Base-by-base conservation (phyloP, 148 eudicot genomes). In the Dysphania ambrosioides region DNA sequence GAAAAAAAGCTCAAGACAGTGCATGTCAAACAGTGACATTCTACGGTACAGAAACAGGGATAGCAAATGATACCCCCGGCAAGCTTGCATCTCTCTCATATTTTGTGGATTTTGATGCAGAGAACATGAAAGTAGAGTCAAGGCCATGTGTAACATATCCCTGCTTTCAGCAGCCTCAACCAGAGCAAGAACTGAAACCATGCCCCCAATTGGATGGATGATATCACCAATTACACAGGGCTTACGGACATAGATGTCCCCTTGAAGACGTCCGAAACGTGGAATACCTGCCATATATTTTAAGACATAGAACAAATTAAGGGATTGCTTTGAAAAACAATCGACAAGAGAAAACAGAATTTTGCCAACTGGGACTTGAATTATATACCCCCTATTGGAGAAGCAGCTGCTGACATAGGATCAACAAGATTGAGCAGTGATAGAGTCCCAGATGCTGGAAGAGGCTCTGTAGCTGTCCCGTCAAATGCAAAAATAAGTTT, bases 401-500 rank as follows among this genome's bases (percentile, higher is more conserved):
- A 96, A 81, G 99, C 99, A 73, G 97, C 97, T 73, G 97, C 97
- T 62, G 97, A 96, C 63, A 82, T 66, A 75, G 99, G 97, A 88
- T 96, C 99, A 24, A 96, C 97, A 56, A 96, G 87, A 92, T 96
- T 96, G 75, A 96, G 93, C 90, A 96, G 83, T 69, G 97, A 92
- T 58, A 85, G 84, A 58, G 88, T 85, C 78, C 95, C 99, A 81
- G 93, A 84, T 77, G 90, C 82, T 77, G 86, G 88, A 78, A 85
- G 77, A 74, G 89, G 85, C 80, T 92, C 97, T 27, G 89, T 85
- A 75, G 88, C 88, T 51, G 99, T 92, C 61, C 99, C 99, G 78
- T 96, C 99, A 78, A 96, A 96, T 72, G 97, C 97, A 96, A 96
- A 96, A 77, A 96, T 92, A 49, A 96, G 83, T 78, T 96, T 96